phyloP scores from a whole-genome alignment of 306 rosid genomes.

The Casuarina glauca region DNA sequence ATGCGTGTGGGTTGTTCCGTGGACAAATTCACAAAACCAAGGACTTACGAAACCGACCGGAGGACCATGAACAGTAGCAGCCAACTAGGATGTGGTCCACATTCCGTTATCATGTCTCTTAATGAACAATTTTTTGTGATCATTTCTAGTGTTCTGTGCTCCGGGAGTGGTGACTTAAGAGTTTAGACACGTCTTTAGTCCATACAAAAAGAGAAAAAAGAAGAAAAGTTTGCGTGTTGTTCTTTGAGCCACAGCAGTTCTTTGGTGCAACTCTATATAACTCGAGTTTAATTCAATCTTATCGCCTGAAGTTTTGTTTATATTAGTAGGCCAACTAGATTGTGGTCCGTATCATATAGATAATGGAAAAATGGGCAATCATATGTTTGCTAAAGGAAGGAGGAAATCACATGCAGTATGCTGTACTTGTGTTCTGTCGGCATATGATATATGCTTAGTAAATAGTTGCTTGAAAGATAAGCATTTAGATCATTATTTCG shows the following conservation, averaged over 20 bases:
- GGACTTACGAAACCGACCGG: neutral
- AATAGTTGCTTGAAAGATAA: no score
- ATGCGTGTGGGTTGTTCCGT: slow-evolving; percentile 3
- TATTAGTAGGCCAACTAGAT: neutral
- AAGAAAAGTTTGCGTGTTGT: no score
- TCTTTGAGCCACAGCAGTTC: no score
- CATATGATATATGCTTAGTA: no score
- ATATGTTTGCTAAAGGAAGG: neutral
- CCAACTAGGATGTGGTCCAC: neutral
- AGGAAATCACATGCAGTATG: neutral
- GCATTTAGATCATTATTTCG: no score
- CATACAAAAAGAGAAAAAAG: no score
- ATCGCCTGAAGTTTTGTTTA: neutral
- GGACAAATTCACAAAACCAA: neutral
- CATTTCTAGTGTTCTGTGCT: no score
- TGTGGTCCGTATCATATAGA: no score
- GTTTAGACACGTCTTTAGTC: no score
- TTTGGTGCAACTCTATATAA: neutral
- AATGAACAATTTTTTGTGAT: neutral
- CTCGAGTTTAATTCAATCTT: neutral
- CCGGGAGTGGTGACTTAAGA: no score
- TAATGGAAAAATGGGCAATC: neutral
- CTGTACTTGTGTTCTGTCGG: no score
- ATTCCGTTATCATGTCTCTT: neutral
- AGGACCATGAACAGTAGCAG: neutral